Conservation (phyloP, 2,329 filamentous ascomycete species). For the Aspergillus phoenicis region DNA sequence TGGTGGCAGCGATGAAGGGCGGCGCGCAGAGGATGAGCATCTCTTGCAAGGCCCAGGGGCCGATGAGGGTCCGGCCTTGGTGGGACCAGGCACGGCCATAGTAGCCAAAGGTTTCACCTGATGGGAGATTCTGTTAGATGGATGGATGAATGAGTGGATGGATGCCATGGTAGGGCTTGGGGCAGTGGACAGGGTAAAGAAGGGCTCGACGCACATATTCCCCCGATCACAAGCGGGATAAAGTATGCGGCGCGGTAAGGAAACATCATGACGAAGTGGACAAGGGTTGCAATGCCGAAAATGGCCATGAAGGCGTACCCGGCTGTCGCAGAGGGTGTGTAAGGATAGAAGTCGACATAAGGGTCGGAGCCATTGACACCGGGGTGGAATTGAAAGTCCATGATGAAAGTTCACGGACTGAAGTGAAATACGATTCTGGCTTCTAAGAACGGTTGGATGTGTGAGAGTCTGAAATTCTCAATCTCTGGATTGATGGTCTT, state of each 20-base stretch:
- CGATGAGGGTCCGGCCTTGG: conserved; percentile 26
- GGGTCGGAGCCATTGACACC: conserved; percentile 35
- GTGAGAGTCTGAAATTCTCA: too few species aligned
- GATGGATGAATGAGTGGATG: not conserved
- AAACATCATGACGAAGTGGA: conserved; percentile 35
- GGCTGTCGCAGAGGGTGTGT: conserved; percentile 37
- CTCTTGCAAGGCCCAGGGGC: conserved; percentile 40
- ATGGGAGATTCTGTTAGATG: not conserved
- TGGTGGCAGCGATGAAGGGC: conserved; percentile 41
- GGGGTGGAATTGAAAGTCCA: conserved; percentile 37
- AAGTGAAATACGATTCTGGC: too few species aligned
- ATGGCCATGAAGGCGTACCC: conserved; percentile 41
- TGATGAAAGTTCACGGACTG: conserved; percentile 3
- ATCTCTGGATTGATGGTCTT: too few species aligned
- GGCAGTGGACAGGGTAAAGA: not conserved
- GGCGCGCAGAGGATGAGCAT: conserved; percentile 46
- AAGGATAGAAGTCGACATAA: conserved; percentile 41
- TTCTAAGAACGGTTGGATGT: too few species aligned
- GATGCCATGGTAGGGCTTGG: not conserved
- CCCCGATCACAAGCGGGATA: conserved; percentile 40
- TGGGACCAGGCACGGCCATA: conserved; percentile 41
- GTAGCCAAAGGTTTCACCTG: conserved; percentile 42
- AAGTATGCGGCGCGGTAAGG: conserved; percentile 40
- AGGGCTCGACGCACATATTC: conserved; percentile 35
- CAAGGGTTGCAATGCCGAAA: conserved; percentile 35